These are phyloP conservation scores for Lasiodiplodia sp. DNA, from an alignment of 2,329 filamentous ascomycete genomes.

Conservation along the genomic window DNA sequence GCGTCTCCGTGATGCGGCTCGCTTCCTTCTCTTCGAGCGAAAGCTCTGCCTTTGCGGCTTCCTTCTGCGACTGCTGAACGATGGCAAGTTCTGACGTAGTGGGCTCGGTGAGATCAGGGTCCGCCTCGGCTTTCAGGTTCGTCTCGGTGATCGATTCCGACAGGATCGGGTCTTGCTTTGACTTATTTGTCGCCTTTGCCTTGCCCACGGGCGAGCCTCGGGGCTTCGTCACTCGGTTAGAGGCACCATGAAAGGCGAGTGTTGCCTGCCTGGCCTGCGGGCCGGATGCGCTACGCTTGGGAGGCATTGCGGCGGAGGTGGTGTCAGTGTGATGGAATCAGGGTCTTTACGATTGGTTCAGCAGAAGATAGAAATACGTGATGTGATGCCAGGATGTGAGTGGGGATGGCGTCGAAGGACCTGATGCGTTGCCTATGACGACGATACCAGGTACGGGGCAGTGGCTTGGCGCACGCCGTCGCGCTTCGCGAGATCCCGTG, in stretches of 20 bases:
- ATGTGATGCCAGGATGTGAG: conserved; percentile 19
- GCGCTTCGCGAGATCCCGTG: conserved; percentile 22
- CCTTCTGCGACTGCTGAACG: conserved; percentile 47
- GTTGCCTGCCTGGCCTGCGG: conserved; percentile 57
- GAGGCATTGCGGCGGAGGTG: conserved; percentile 47
- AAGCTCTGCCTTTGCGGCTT: conserved; percentile 43
- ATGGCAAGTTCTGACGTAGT: conserved; percentile 51
- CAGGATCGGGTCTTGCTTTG: conserved; percentile 49
- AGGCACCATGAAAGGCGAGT: conserved; percentile 67
- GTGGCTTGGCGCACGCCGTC: conserved; percentile 20
- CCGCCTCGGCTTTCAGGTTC: conserved; percentile 33
- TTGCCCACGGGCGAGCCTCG: conserved; percentile 41
- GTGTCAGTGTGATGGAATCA: conserved; percentile 7
- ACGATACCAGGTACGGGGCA: background rate
- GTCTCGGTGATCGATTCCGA: conserved; percentile 42
- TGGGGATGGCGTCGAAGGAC: conserved; percentile 12
- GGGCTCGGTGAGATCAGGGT: conserved; percentile 39
- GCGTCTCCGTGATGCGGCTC: conserved; percentile 68
- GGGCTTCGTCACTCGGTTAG: conserved; percentile 66
- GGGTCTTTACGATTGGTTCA: conserved; percentile 11
- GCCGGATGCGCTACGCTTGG: conserved; percentile 52
- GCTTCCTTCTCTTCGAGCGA: conserved; percentile 63
- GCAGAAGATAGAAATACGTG: conserved; percentile 9
- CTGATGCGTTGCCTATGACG: conserved; percentile 26
- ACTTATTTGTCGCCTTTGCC: conserved; percentile 38